A percentile compares a stretch with the other conserved stretches of the same genome.
Conservation (phyloP, 371 early-diverging fungal species). For the Apophysomyces sp. region DNA sequence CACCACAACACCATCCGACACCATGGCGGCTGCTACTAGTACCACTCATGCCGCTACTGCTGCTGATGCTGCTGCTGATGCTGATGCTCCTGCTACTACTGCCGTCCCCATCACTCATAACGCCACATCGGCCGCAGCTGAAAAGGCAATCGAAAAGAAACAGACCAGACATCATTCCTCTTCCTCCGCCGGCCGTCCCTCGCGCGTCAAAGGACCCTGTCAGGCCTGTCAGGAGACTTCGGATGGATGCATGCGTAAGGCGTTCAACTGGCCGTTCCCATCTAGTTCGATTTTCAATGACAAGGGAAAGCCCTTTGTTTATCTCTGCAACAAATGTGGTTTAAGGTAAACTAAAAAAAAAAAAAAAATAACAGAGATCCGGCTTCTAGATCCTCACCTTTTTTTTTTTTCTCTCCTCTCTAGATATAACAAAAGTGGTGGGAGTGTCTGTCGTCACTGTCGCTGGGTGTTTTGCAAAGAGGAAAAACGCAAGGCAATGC, state of each 20-base stretch:
- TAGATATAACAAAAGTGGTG: conserved; percentile 51
- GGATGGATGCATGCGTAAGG: conserved; percentile 55
- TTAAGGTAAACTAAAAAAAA: conserved; percentile 32
- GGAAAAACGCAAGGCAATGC: conserved; percentile 48
- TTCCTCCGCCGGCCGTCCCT: conserved; percentile 31
- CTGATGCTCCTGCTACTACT: too few relatives aligned
- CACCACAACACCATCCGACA: background rate
- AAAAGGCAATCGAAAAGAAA: too few relatives aligned
- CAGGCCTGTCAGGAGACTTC: conserved; percentile 48
- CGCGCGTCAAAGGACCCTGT: conserved; percentile 46
- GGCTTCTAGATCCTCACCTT: background rate
- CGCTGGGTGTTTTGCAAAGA: conserved; percentile 55
- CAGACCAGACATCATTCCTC: conserved; percentile 4
- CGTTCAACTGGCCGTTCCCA: conserved; percentile 52
- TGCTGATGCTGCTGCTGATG: too few relatives aligned
- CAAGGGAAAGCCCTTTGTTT: conserved; percentile 47
- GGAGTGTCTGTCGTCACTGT: conserved; percentile 50
- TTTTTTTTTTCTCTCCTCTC: conserved; percentile 4
- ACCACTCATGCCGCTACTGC: too few relatives aligned
- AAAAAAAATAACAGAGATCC: background rate
- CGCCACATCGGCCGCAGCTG: too few relatives aligned
- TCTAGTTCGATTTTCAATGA: conserved; percentile 32
- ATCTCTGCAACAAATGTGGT: conserved; percentile 57
- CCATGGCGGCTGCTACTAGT: too few relatives aligned
- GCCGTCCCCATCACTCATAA: too few relatives aligned